Conservation (phyloP, 2,329 filamentous ascomycete genomes). For the Aaosphaeria arxii region DNA sequence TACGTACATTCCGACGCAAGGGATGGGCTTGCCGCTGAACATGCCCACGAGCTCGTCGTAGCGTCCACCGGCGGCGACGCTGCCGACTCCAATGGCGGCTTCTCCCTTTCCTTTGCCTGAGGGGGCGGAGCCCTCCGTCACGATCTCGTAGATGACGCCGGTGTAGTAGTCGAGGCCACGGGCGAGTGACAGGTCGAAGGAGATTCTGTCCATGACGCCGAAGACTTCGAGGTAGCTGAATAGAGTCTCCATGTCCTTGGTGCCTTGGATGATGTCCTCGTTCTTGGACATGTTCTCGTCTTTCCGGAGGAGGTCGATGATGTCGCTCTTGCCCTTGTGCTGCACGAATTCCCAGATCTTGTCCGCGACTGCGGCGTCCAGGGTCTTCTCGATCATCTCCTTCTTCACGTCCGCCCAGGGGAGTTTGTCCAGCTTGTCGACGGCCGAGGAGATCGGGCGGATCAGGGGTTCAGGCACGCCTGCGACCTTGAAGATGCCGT, state of each 20-base stretch:
- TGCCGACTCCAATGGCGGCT: constrained; percentile 54
- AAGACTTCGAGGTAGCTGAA: constrained; percentile 81
- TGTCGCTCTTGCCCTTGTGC: constrained; percentile 69
- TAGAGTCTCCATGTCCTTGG: constrained; percentile 76
- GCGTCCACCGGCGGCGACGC: constrained; percentile 79
- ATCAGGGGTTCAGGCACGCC: constrained; percentile 87
- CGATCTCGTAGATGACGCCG: constrained; percentile 83
- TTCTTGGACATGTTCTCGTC: constrained; percentile 70
- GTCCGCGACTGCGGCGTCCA: constrained; percentile 74
- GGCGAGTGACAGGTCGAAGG: constrained; percentile 86
- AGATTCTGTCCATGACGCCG: constrained; percentile 68
- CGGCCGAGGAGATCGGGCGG: constrained; percentile 83
- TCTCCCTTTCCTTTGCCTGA: constrained; percentile 12
- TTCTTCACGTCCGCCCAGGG: constrained; percentile 86
- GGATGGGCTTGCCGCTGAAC: constrained; percentile 87
- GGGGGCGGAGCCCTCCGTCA: constrained; percentile 73
- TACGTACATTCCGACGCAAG: constrained; percentile 66
- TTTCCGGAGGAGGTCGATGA: constrained; percentile 66
- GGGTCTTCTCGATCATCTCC: constrained; percentile 91
- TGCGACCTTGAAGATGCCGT: constrained; percentile 87
- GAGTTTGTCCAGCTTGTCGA: constrained; percentile 91
- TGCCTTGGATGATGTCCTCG: constrained; percentile 70
- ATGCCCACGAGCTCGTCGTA: constrained; percentile 94
- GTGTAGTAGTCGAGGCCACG: constrained; percentile 94
- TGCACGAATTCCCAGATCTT: constrained; percentile 84